phyloP scores from a whole-genome alignment of 2,329 filamentous ascomycete genomes.

The Fusarium brevicatenulatum region DNA sequence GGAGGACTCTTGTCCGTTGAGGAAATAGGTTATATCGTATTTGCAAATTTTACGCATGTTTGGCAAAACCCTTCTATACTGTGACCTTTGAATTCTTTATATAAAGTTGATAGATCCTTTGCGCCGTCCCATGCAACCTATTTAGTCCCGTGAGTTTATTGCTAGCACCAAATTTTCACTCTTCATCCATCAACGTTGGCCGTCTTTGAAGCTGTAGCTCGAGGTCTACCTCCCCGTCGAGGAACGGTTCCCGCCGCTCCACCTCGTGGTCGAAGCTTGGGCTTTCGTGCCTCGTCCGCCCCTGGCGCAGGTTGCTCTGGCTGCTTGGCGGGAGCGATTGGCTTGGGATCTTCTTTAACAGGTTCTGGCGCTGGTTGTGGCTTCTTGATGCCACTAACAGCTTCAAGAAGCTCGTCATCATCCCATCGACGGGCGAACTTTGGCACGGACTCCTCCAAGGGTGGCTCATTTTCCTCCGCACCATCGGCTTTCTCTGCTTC shows the following conservation, averaged over 20 bases:
- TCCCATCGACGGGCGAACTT: slow-evolving; percentile 55
- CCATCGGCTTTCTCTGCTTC: slow-evolving; percentile 33
- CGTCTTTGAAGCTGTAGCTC: slow-evolving; percentile 37
- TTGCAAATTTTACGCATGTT: slow-evolving; percentile 39
- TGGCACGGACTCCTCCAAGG: slow-evolving; percentile 52
- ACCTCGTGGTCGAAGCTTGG: slow-evolving; percentile 42
- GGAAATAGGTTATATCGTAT: slow-evolving; percentile 33
- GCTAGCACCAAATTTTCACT: neutral
- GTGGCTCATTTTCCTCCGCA: slow-evolving; percentile 23
- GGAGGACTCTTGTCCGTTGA: slow-evolving; percentile 28
- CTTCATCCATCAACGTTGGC: slow-evolving; percentile 13
- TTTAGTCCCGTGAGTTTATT: neutral
- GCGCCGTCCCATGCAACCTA: slow-evolving; percentile 40
- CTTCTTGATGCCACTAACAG: slow-evolving; percentile 57
- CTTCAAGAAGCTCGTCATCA: slow-evolving; percentile 57
- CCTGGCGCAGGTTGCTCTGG: slow-evolving; percentile 24
- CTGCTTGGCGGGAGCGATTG: slow-evolving; percentile 29
- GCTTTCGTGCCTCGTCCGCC: slow-evolving; percentile 44
- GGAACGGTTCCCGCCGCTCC: slow-evolving; percentile 39
- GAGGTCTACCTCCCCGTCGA: slow-evolving; percentile 45
- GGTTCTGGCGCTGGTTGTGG: slow-evolving; percentile 47
- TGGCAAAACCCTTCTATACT: slow-evolving; percentile 8
- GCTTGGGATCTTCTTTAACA: slow-evolving; percentile 45
- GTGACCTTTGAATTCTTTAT: neutral
- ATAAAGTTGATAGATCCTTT: slow-evolving; percentile 21